These are phyloP conservation scores for Stereum hirsutum DNA, from an alignment of 1,284 basidiomycete genomes.

Conservation along the genomic window DNA sequence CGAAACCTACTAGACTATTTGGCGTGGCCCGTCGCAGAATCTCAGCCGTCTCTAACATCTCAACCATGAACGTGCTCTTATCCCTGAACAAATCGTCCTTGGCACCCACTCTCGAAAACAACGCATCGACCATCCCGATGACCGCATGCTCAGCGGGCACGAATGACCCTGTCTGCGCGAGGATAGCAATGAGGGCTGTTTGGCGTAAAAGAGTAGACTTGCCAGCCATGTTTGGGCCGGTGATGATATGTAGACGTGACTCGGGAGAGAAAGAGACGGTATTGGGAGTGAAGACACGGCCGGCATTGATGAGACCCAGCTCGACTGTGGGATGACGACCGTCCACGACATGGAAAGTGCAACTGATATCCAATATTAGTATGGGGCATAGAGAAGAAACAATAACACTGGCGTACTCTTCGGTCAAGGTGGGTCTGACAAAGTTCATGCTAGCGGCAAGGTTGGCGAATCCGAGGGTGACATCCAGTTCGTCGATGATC, in stretches of 20 bases:
- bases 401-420: constrained; percentile 49
- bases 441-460: constrained; percentile 78
- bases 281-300: constrained; percentile 80
- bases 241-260: constrained; percentile 73
- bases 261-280: constrained; percentile 52
- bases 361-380: constrained; percentile 28
- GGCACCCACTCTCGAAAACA: constrained; percentile 94
- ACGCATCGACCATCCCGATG: constrained; percentile 82
- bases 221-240: constrained; percentile 95
- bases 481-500: constrained; percentile 85
- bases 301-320: constrained; percentile 69
- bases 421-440: constrained; percentile 61
- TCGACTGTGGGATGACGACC: constrained; percentile 94
- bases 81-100: constrained; percentile 93
- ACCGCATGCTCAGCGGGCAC: constrained; percentile 80
- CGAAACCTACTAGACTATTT: constrained; percentile 59
- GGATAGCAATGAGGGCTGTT: constrained; percentile 81
- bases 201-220: constrained; percentile 94
- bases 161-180: constrained; percentile 90
- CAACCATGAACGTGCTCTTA: constrained; percentile 90
- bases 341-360: constrained; percentile 57
- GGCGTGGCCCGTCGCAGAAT: constrained; percentile 78
- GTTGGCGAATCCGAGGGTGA: constrained; percentile 75
- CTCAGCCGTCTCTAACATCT: constrained; percentile 82
- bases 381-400: constrained; percentile 37